A percentile compares a stretch with the other conserved stretches of the same genome.
phyloP scores from a whole-genome alignment of 345 rosid genomes.

The Citrus hindsii region DNA sequence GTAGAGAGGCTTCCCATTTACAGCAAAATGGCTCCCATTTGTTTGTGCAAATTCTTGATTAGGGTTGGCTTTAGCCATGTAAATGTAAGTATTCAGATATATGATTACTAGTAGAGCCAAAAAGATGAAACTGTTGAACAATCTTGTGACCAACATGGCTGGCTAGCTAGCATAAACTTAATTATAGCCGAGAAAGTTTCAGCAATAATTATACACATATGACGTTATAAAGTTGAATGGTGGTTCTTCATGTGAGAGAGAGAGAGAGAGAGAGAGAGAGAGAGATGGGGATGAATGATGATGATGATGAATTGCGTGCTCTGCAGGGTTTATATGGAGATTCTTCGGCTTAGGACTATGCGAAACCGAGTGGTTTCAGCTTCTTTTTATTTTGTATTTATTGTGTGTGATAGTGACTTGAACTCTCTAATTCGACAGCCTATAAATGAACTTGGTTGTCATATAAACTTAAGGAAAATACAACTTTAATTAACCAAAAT shows the following conservation, averaged over 20 bases:
- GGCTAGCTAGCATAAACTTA: too few relatives aligned
- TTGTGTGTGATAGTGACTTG: not conserved
- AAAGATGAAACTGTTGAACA: not conserved
- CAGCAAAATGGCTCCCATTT: conserved; percentile 42
- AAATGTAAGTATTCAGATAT: not conserved
- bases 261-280: too few relatives aligned
- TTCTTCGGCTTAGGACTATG: too few relatives aligned
- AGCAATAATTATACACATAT: not conserved
- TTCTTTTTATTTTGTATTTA: not conserved
- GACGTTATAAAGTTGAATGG: not conserved
- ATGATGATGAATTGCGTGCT: not conserved
- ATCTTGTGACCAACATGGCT: not conserved
- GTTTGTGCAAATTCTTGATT: conserved; percentile 26
- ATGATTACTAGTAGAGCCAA: conserved; percentile 2
- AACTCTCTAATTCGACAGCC: not conserved
- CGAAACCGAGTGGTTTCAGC: not conserved
- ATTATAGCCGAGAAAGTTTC: too few relatives aligned
- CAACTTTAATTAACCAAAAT: too few relatives aligned
- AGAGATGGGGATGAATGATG: too few relatives aligned
- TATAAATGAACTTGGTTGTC: too few relatives aligned
- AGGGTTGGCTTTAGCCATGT: not conserved
- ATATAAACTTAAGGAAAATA: too few relatives aligned
- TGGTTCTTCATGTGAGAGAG: not conserved
- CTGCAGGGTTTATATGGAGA: not conserved
- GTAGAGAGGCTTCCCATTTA: conserved; percentile 41